A percentile compares a stretch with the other conserved stretches of the same genome.
phyloP scores from a whole-genome alignment of 2,329 filamentous ascomycete genomes.

The Fonsecaea pugnacius region DNA sequence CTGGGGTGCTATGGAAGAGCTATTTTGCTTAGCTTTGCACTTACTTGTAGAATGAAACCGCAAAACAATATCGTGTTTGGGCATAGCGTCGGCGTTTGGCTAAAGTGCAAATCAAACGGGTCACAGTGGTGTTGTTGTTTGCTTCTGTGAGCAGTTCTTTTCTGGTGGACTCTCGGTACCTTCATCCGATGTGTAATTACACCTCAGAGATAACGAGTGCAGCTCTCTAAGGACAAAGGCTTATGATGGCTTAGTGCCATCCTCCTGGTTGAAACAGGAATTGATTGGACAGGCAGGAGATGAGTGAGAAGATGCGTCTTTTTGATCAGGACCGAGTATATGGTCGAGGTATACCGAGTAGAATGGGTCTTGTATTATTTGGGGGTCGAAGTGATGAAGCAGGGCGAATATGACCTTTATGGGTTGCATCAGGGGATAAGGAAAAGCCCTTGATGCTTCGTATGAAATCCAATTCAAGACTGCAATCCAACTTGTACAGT shows the following conservation, averaged over 20 bases:
- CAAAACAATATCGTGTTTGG: neutral
- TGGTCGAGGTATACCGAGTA: neutral
- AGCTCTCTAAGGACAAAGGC: neutral
- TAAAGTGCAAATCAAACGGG: neutral
- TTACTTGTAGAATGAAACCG: neutral
- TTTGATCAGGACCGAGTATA: neutral
- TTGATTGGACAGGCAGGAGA: neutral
- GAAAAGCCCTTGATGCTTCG: neutral
- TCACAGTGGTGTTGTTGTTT: neutral
- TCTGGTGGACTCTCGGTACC: neutral
- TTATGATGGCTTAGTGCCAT: neutral
- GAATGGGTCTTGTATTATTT: neutral
- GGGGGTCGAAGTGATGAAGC: neutral
- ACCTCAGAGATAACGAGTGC: conserved; percentile 1
- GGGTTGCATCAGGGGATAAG: neutral
- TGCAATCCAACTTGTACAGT: neutral
- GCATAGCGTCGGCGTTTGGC: conserved; percentile 29
- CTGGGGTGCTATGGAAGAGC: conserved; percentile 98
- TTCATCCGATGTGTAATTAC: conserved; percentile 3
- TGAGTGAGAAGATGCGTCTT: neutral
- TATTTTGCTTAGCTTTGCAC: conserved; percentile 75
- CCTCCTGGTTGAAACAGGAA: neutral
- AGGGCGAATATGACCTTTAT: neutral
- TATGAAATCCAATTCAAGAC: neutral
- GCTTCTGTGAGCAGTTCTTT: neutral